Base-by-base conservation (phyloP, 495 filamentous ascomycete genomes). In the Polyplosphaeria fusca region DNA sequence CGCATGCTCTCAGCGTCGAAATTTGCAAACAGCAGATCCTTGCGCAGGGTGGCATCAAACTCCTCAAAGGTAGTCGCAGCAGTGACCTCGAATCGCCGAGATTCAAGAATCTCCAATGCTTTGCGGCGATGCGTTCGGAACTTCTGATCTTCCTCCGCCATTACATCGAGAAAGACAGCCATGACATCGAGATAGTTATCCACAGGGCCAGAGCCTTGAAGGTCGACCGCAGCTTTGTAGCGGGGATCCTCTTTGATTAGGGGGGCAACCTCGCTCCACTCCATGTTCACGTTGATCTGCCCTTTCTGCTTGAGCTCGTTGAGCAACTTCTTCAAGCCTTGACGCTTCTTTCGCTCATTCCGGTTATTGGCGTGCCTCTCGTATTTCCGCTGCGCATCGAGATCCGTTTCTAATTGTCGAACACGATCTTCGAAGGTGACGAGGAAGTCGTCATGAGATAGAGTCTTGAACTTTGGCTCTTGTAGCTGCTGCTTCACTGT, bases 181-280 rank as follows among this genome's bases (percentile, higher is more conserved):
- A 97, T 81, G 44, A 91, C 79, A 71, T 99, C 94, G 92, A 94
- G 96, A 73, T 96, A 95, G 7, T 97, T 76, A 54, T 99, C 93
- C 56, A 95, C 77, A n/a, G 92, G 88, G 3, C 82, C 87, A 3
- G 93, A 96, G 47, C 94, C 94, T 38, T 82, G 67, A 63, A 93
- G 89, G 39, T 91, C 93, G 26, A 93, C 80, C 74, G 96, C 87
- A 43, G 82, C 87, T 66, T 76, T 79, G 73, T 94, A 97, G 52
- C 90, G 85, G 41, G 87, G 79, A 63, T 97, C 93, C 63, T 87
- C 77, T 60, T 87, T 80, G 62, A 99, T 81, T 46, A 86, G 67
- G 3, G 88, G 86, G 64, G 86, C 78, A 58, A 96, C 77, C 52
- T 91, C 79, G 74, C 79, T 87, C 93, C 93, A 99, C 69, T 92